Evolutionary conservation across 2,329 filamentous ascomycete genomes (phyloP).

Genomic region (Aspergillus glaucus): DNA sequence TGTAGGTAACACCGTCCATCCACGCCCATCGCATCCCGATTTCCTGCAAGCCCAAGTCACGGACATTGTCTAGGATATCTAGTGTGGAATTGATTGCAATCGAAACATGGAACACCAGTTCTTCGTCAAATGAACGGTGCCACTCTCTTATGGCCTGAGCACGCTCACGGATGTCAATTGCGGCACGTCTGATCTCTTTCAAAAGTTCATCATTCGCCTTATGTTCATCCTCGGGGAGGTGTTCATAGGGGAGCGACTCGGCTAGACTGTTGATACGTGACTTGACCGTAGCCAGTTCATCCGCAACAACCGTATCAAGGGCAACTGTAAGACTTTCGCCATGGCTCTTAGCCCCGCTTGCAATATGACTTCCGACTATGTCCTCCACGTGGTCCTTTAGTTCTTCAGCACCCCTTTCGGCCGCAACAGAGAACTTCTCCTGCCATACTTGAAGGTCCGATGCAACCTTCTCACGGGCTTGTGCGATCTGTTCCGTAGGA

Average conservation of each 20-base stretch:
- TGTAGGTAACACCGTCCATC: slow-evolving; percentile 92
- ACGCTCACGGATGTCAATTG: slow-evolving; percentile 66
- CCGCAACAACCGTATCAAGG: slow-evolving; percentile 61
- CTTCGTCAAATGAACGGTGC: slow-evolving; percentile 64
- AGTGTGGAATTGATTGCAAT: slow-evolving; percentile 74
- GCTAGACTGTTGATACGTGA: slow-evolving; percentile 55
- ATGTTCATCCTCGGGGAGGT: slow-evolving; percentile 48
- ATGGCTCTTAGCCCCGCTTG: slow-evolving; percentile 51
- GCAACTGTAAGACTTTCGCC: slow-evolving; percentile 53
- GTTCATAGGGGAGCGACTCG: slow-evolving; percentile 51
- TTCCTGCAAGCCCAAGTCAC: slow-evolving; percentile 78
- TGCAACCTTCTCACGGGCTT: slow-evolving; percentile 58
- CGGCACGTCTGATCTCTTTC: slow-evolving; percentile 58
- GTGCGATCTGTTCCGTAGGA: slow-evolving; percentile 35
- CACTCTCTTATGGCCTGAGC: slow-evolving; percentile 72
- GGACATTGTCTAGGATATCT: slow-evolving; percentile 72
- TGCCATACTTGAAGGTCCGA: slow-evolving; percentile 82
- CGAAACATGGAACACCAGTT: slow-evolving; percentile 62
- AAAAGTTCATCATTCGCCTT: slow-evolving; percentile 48
- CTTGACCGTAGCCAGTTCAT: slow-evolving; percentile 62
- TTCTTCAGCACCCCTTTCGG: slow-evolving; percentile 73
- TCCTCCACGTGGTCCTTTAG: slow-evolving; percentile 58
- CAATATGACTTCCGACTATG: slow-evolving; percentile 66
- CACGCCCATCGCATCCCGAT: slow-evolving; percentile 92
- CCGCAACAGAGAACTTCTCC: slow-evolving; percentile 76